Evolutionary conservation across 192 early-diverging fungal genomes (phyloP), one percentile per base, ranked within the genome.

Genomic region (Pecoramyces ruminantium): DNA sequence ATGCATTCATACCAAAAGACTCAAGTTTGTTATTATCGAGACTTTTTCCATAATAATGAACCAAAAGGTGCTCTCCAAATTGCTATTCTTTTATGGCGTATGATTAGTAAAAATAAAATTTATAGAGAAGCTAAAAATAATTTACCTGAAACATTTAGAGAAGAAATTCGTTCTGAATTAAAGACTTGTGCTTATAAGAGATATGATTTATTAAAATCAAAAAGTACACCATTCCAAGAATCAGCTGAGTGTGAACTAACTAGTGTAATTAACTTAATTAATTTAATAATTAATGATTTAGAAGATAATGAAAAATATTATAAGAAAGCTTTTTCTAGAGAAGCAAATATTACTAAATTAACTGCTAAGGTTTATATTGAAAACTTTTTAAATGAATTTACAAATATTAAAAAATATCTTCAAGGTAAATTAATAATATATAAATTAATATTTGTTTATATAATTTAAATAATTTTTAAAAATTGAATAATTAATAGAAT

Each of bases 11-110:
- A 90, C 78, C 88, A 84, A 78, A 82, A 83, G 16, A 87, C 82
- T 12, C 86, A 88, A 82, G 84, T 90, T 13, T 83, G 81, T 77
- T 88, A 90, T 82, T 90, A 90, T 84, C 86, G 84, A 77, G 89
- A 90, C 79, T 86, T 88, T 29, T 90, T 83, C 80, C 88, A 87
- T 29, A 89, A 89, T 82, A 89, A 90, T 82, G 78, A 86, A 30
- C 89, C 89, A 2, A 79, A 78, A 16, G 84, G 84, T 34, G 89
- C 86, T 15, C 83, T 90, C 30, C 86, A 86, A 78, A 86, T 84
- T 29, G 86, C 88, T 29, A 86, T 90, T 42, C 81, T 90, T 42
- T 83, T 90, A 82, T 82, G 87, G 80, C 83, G 89, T 38, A 90
- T 90, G 89, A 88, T 90, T n/a, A 84, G 82, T 81, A 84, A 85